Conservation (phyloP, 2,329 filamentous ascomycete species). For the Fusarium siculi region DNA sequence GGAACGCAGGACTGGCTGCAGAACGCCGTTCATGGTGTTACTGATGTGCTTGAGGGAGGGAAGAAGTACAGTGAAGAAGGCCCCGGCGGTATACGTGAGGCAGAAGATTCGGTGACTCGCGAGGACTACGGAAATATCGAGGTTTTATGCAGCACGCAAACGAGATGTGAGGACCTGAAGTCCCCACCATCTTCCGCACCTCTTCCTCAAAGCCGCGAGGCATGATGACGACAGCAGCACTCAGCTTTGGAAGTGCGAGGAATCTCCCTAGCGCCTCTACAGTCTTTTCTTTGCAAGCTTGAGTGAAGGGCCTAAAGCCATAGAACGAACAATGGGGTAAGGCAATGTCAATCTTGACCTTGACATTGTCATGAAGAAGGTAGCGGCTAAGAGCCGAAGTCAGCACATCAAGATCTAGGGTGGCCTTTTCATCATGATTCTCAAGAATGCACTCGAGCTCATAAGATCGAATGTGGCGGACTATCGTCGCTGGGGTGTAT, state of each 20-base stretch:
- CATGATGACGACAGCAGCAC: background rate
- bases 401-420: background rate
- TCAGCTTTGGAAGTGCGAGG: background rate
- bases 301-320: background rate
- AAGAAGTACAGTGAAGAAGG: constrained; percentile 17
- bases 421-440: background rate
- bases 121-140: background rate
- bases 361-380: background rate
- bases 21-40: constrained; percentile 15
- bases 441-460: background rate
- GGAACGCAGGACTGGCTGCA: constrained; percentile 27
- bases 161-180: background rate
- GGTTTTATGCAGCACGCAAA: background rate
- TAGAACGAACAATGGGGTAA: background rate
- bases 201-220: background rate
- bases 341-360: background rate
- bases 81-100: constrained; percentile 57
- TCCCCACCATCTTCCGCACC: background rate
- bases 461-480: background rate
- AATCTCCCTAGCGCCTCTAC: background rate
- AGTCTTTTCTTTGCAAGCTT: background rate
- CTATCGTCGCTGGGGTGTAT: background rate
- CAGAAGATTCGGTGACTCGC: background rate
- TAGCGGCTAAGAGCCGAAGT: background rate
- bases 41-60: constrained; percentile 19